phyloP scores from a whole-genome alignment of 2,329 filamentous ascomycete species.

The Lachnellula subtilissima region DNA sequence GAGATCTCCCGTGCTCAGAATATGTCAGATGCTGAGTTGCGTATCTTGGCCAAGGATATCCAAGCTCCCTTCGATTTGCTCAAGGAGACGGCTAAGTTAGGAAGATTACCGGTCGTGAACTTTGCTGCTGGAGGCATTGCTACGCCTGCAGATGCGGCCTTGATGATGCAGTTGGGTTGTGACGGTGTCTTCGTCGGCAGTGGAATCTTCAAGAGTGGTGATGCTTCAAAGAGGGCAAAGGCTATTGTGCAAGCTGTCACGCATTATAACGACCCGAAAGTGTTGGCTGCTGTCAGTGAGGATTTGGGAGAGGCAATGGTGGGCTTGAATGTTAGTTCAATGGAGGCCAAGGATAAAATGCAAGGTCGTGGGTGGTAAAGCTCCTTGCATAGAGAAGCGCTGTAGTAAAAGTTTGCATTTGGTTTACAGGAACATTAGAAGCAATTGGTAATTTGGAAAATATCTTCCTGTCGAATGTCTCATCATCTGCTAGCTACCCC shows the following conservation, averaged over 20 bases:
- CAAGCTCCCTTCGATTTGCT: constrained; percentile 74
- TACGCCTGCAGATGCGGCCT: constrained; percentile 92
- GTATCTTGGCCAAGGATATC: constrained; percentile 75
- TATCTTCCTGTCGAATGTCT: too few relatives aligned
- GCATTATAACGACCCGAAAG: constrained; percentile 79
- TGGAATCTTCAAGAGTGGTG: constrained; percentile 95
- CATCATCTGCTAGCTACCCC: neutral
- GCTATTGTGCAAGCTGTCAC: constrained; percentile 94
- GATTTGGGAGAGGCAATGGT: constrained; percentile 98
- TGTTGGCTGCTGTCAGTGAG: constrained; percentile 80
- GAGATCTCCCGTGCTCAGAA: constrained; percentile 70
- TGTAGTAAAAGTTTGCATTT: neutral
- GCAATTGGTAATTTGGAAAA: too few relatives aligned
- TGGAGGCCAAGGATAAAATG: constrained; percentile 77
- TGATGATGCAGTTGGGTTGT: constrained; percentile 99
- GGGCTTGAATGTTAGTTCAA: constrained; percentile 77
- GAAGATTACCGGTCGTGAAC: constrained; percentile 90
- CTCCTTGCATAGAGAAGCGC: neutral
- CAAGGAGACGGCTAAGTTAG: constrained; percentile 80
- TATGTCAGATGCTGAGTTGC: constrained; percentile 67
- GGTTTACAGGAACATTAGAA: too few relatives aligned
- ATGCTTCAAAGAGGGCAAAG: constrained; percentile 83
- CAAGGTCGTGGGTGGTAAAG: constrained; percentile 77
- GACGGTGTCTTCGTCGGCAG: constrained; percentile 96
- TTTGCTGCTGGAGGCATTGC: constrained; percentile 98